Base-by-base conservation (phyloP, 2,329 filamentous ascomycete species). In the Colletotrichum tofieldiae region DNA sequence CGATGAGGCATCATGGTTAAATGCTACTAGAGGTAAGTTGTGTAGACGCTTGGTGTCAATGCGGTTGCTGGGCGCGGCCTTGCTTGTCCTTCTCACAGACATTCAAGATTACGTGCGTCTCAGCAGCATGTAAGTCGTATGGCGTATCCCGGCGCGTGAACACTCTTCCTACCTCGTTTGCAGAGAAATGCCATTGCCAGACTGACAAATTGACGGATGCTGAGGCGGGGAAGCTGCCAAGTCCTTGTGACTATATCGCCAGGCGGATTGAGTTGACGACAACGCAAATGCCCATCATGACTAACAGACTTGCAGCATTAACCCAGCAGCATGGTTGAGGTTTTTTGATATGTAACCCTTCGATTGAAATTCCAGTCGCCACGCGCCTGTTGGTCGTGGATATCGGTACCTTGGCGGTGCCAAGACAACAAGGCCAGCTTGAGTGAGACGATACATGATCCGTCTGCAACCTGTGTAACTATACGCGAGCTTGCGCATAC, bases 71-170 rank as follows among this genome's bases (percentile, higher is more conserved):
- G 43, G 54, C 26, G 43, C 54, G 26, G 37, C 35, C 23, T 12
- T 69, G n/a, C 32, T 69, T 49, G 37, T 41, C 54, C 70, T 65
- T 68, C 51, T 29, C 59, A 55, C 60, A 39, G 70, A 70, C 60
- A 41, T 29, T 55, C 37, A 54, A 70, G 55, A 70, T 72, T 72
- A 55, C 47, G 9, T 39, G 35, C 60, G 65, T 70, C 65, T 65
- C 59, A 72, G 52, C 69, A 47, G 37, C 23, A n/a, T 55, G n/a
- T 4, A 58, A 43, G 18, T n/a, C 60, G 5, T 12, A n/a, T 63
- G 18, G 58, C 16, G 37, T n/a, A 45, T 39, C 7, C 37, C n/a
- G n/a, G 23, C 23, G 5, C 16, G 23, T 12, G 8, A 47, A 39
- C 18, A 26, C 32, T 7, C n/a, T 69, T 23, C 41, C n/a, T 18